Base-by-base conservation (phyloP, 1,139 yeast species). In the Pichia sp. region DNA sequence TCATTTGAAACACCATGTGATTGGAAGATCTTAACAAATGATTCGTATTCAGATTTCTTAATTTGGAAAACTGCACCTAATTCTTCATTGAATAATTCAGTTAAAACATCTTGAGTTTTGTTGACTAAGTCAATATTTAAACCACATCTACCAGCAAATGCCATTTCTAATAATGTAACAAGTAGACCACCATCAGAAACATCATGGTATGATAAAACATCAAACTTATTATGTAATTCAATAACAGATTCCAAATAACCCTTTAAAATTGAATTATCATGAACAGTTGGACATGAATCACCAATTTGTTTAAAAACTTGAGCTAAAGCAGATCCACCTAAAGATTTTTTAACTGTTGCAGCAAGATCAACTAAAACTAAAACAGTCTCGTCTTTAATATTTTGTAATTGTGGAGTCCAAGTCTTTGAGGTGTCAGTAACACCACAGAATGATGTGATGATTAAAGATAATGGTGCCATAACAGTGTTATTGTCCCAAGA, bases 11-110 rank as follows among this genome's bases (percentile, higher is more conserved):
- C 76, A 53, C 88, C 89, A 62, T 81, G 73, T 31, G 74, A 67
- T 27, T 66, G 69, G 50, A 93, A 77, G 16, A 86, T 67, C 22
- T 75, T 61, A 45, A 71, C 74, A 66, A 93, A 89, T 50, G 73
- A 69, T 2, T 73, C 77, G 49, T 76, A 73, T 55, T 83, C 83
- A 18, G 73, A 63, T 41, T 76, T 69, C 46, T 75, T 68, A 56
- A 93, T 79, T 71, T 95, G 99, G 89, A 95, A 90, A 34, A 93
- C 96, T 42, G 96, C 95, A 67, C 98, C 99, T 51, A 95, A 77
- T 67, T 93, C 98, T 73, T 95, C 99, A 66, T 84, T 87, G 75
- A 93, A 95, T 61, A 91, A 74, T 47, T 75, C 74, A n/a, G 80
- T 71, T 51, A 80, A 71, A 29, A 70, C 64, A 53, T 75, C 76